Percentiles rank a stretch among this genome's conserved stretches.
Conservation (phyloP, 1,284 basidiomycete species). For the Pseudozyma pruni region DNA sequence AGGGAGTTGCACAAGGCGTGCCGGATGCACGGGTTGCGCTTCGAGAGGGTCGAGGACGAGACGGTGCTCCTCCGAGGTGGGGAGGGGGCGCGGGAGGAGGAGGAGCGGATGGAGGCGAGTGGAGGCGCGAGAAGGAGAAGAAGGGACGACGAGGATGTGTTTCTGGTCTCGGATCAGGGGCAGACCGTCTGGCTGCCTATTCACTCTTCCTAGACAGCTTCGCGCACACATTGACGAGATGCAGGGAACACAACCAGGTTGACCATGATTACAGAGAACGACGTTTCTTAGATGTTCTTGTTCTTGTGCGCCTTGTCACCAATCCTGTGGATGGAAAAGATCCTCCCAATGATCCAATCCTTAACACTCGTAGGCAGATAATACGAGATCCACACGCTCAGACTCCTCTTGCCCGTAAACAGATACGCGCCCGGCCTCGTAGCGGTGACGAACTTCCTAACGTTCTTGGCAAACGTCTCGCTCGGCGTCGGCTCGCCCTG, state of each 20-base stretch:
- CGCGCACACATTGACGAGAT: background rate
- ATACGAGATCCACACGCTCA: constrained; percentile 46
- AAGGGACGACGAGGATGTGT: constrained; percentile 32
- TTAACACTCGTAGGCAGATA: constrained; percentile 48
- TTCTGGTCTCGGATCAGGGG: constrained; percentile 56
- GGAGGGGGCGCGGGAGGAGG: constrained; percentile 3
- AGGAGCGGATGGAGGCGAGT: background rate
- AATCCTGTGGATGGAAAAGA: constrained; percentile 45
- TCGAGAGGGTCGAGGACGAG: constrained; percentile 20
- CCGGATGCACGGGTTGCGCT: constrained; percentile 12
- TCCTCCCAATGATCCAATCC: constrained; percentile 40
- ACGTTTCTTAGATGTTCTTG: constrained; percentile 27
- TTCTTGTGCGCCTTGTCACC: constrained; percentile 33
- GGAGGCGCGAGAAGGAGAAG: background rate
- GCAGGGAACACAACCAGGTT: background rate
- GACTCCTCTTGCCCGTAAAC: constrained; percentile 46
- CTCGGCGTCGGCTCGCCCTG: constrained; percentile 51
- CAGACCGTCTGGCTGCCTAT: constrained; percentile 55
- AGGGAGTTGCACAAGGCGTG: constrained; percentile 50
- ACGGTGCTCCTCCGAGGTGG: constrained; percentile 7
- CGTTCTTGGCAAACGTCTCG: constrained; percentile 41
- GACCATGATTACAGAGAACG: background rate
- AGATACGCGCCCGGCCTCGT: constrained; percentile 45
- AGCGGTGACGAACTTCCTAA: constrained; percentile 22
- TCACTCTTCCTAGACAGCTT: background rate